Evolutionary conservation across 805 yeast genomes (phyloP), one percentile per base, ranked within the genome.

Genomic region (Brettanomyces custersianus): DNA sequence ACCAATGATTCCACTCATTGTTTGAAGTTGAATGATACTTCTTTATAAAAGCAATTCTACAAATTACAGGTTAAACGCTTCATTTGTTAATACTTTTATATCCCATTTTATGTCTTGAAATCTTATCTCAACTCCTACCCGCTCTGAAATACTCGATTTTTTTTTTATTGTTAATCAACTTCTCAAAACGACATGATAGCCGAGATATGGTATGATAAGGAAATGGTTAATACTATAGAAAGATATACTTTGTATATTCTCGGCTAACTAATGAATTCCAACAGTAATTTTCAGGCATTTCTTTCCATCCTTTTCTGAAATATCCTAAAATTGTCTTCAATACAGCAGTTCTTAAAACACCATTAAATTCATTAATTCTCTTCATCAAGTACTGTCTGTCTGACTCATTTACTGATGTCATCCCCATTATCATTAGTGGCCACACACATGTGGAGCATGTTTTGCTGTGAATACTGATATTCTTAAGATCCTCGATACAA

Each of bases 361-460:
- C 43, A 4, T 34, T 31, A 15, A 49, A 38, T 18, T 26, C 29
- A 5, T 24, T 21, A 8, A 42, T 20, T 19, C 49, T 42, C 36
- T 31, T 25, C 8, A 29, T 24, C 4, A 48, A 16, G 29, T 42
- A 49, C 4, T 41, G 41, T 24, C 35, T 34, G 12, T 49, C 45
- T 7, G 38, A 24, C 9, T 27, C 20, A 5, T 35, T 30, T 3
- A 38, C 21, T 3, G 42, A 36, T 9, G 41, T 41, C 4, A 37
- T 23, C 8, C 51, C 52, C 12, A 43, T 34, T 8, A 48, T 42
- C 5, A 42, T 34, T 6, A 48, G 20, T 3, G 49, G 38, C 49
- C 50, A 49, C 5, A 41, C 18, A 7, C 36, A 30, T 18, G 43
- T 39, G 12, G 28, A 31, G 5, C 39, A 37, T 9, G 33, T 29